A percentile compares a stretch with the other conserved stretches of the same genome.
These are phyloP conservation scores for Fusarium sp. DNA, from an alignment of 2,329 filamentous ascomycete species.

Conservation along the genomic window DNA sequence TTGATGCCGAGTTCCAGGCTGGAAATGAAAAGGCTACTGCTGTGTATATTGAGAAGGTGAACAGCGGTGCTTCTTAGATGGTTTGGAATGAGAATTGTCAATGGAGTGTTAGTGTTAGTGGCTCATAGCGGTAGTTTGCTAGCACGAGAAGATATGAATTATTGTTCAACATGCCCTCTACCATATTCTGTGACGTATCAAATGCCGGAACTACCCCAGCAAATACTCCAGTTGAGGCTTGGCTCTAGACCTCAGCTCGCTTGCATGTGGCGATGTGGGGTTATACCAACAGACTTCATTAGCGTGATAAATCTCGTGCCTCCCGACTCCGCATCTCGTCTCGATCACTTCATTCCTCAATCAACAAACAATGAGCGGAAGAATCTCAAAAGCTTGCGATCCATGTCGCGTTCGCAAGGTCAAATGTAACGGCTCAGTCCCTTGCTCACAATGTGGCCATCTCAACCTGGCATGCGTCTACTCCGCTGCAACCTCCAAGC, in stretches of 20 bases:
- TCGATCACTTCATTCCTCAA: not conserved
- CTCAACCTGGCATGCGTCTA: constrained; percentile 49
- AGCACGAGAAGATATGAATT: not conserved
- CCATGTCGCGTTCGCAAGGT: constrained; percentile 53
- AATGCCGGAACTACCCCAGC: not conserved
- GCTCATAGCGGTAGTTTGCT: not conserved
- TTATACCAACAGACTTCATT: not conserved
- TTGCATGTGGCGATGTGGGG: constrained; percentile 5
- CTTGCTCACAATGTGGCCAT: constrained; percentile 51
- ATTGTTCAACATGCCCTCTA: not conserved
- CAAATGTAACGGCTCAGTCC: constrained; percentile 46
- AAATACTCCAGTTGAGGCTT: not conserved
- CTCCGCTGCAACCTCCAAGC: constrained; percentile 46
- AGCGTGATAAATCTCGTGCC: not conserved
- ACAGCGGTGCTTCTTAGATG: not conserved
- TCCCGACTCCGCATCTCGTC: not conserved
- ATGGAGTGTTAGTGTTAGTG: not conserved
- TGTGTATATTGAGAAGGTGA: constrained; percentile 20
- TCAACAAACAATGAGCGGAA: constrained; percentile 3
- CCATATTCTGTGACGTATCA: not conserved
- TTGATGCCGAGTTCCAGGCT: constrained; percentile 34
- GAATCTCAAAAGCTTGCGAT: constrained; percentile 48
- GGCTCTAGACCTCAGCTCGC: not conserved
- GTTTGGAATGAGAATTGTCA: not conserved
- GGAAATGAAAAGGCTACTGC: constrained; percentile 36